Conservation (phyloP, 2,329 filamentous ascomycete species). For the Penicillium sp. region DNA sequence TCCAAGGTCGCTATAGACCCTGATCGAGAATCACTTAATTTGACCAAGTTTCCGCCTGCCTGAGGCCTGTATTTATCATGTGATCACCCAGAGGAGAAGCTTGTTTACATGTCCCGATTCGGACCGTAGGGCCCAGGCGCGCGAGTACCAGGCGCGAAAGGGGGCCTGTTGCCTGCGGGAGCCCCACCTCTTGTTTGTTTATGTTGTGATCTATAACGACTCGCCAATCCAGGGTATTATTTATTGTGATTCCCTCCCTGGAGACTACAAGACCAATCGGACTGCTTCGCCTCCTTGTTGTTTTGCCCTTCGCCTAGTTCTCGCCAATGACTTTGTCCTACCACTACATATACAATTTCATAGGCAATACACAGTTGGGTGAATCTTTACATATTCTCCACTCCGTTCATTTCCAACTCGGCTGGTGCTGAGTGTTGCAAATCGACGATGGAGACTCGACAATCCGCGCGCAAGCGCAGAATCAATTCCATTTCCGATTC, state of each 20-base stretch:
- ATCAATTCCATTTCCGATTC: slow-evolving; percentile 27
- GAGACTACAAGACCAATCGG: slow-evolving; percentile 19
- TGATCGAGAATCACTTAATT: background rate
- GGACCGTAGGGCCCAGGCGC: slow-evolving; percentile 17
- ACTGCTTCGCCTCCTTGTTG: background rate
- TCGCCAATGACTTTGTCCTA: slow-evolving; percentile 1
- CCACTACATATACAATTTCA: background rate
- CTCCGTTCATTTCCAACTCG: slow-evolving; percentile 1
- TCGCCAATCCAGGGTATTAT: background rate
- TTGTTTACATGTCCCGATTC: slow-evolving; percentile 31
- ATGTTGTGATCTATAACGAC: slow-evolving; percentile 31
- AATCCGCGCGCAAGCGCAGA: slow-evolving; percentile 33
- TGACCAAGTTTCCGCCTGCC: background rate
- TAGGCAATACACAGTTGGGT: background rate
- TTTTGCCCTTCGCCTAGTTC: background rate
- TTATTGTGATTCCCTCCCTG: background rate
- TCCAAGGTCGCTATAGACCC: too few species aligned
- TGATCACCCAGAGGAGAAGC: slow-evolving; percentile 26
- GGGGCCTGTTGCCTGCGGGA: slow-evolving; percentile 22
- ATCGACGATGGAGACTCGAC: slow-evolving; percentile 32
- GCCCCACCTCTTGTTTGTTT: slow-evolving; percentile 34
- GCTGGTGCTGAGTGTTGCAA: background rate
- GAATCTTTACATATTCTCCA: background rate
- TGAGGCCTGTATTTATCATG: slow-evolving; percentile 11
- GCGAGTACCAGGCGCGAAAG: slow-evolving; percentile 16